Base-by-base conservation (phyloP, 2,329 filamentous ascomycete species). In the Phoma sp. region DNA sequence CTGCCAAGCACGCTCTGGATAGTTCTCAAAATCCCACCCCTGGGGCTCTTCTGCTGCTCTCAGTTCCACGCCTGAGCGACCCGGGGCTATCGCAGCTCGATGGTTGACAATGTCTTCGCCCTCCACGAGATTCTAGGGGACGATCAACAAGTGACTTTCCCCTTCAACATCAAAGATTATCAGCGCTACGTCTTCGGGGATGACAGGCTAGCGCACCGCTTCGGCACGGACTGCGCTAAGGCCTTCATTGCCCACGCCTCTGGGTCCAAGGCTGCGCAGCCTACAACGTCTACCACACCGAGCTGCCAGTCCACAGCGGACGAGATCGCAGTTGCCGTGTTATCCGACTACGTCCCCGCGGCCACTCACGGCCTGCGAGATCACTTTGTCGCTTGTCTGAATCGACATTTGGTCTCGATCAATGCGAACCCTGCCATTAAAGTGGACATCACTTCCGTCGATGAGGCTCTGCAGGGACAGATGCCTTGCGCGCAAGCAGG, bases 201-300 rank as follows among this genome's bases (percentile, higher is more conserved):
- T 55, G 61, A 61, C 54, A 59, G 52, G 51, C 55, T 65, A 63
- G 63, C 65, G 57, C 52, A 62, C 47, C 58, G 52, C 27, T 57
- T 66, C 46, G 65, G 65, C 58, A 67, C 61, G 49, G 61, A 65
- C 51, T 62, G 64, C 55, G 63, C 63, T 61, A 62, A 61, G 55
- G 61, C 63, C 37, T 66, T 65, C 52, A 59, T 67, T 42, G 58
- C 51, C 44, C 33, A 47, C 36, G 36, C 37, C 47, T 47, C 46
- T 43, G 57, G 43, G 44, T 48, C 56, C 44, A 43, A 47, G 29
- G 47, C 52, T 46, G 37, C 47, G 43, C 51, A 49, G 41, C 32
- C 18, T 23, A 45, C 47, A 35, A 56, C 35, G 41, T 55, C 33
- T n/a, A 54, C 47, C 50, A 47, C 55, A 47, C 46, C 43, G 35